These are phyloP conservation scores for Choiromyces venosus DNA, from an alignment of 495 filamentous ascomycete genomes.

Conservation along the genomic window DNA sequence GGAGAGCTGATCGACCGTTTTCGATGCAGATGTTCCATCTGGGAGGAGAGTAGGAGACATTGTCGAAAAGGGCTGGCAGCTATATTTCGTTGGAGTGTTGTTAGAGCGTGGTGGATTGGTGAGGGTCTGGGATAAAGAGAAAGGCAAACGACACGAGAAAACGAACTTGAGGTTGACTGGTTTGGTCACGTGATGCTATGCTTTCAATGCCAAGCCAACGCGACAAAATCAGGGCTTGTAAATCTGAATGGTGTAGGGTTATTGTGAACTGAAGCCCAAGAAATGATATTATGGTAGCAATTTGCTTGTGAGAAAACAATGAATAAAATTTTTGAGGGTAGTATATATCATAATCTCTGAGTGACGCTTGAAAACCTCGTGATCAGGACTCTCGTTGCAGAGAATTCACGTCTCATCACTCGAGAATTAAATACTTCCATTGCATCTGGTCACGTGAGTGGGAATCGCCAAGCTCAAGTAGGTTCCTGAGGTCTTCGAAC, in stretches of 20 bases:
- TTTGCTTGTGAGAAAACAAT: neutral
- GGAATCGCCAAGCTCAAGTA: conserved; percentile 15
- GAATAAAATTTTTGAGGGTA: neutral
- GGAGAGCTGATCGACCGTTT: conserved; percentile 23
- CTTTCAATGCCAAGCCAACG: neutral
- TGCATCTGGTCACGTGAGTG: conserved; percentile 25
- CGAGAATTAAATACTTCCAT: neutral
- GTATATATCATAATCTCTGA: neutral
- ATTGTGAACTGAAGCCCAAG: neutral
- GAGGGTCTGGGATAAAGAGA: neutral
- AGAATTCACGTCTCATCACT: conserved; percentile 21
- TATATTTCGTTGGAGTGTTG: neutral
- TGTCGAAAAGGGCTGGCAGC: neutral
- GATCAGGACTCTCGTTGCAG: neutral
- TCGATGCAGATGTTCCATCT: conserved; percentile 16
- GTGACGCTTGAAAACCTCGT: neutral
- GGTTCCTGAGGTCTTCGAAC: conserved; percentile 11
- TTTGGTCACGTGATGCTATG: neutral
- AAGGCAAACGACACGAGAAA: neutral
- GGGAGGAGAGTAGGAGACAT: conserved; percentile 25
- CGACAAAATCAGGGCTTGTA: neutral
- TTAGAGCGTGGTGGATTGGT: neutral
- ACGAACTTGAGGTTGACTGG: neutral
- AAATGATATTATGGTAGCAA: neutral
- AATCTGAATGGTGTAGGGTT: neutral